Conservation (phyloP, 257 asterid species). For the Lavandula angustifolia region DNA sequence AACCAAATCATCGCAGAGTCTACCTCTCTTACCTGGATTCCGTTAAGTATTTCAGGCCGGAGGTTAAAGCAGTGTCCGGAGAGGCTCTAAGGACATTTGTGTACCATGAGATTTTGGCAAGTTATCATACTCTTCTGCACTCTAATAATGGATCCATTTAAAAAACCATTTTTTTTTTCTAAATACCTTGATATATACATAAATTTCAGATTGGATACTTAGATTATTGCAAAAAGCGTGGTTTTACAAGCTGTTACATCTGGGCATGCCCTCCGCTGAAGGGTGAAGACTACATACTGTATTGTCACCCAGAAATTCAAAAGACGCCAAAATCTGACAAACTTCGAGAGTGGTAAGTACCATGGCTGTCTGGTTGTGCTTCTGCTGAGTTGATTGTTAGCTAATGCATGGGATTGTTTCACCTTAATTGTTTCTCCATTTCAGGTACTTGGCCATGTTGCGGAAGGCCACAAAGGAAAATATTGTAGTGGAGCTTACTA, state of each 20-base stretch:
- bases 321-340: slow-evolving; percentile 98
- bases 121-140: slow-evolving; percentile 31
- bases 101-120: slow-evolving; percentile 96
- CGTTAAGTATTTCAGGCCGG: slow-evolving; percentile 97
- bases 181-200: slow-evolving; percentile 23
- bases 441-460: slow-evolving; percentile 94
- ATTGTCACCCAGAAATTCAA: slow-evolving; percentile 99
- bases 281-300: slow-evolving; percentile 97
- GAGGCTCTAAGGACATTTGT: slow-evolving; percentile 99
- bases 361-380: slow-evolving; percentile 25
- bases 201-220: slow-evolving; percentile 84
- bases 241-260: slow-evolving; percentile 94
- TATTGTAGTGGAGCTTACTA: slow-evolving; percentile 83
- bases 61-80: slow-evolving; percentile 82
- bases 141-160: slow-evolving; percentile 21
- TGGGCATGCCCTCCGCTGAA: slow-evolving; percentile 99
- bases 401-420: slow-evolving; percentile 24
- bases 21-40: slow-evolving; percentile 98
- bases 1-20: slow-evolving; percentile 97
- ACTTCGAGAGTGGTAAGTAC: slow-evolving; percentile 92
- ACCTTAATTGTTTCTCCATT: slow-evolving; percentile 29
- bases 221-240: slow-evolving; percentile 93
- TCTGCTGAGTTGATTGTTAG: slow-evolving; percentile 5
- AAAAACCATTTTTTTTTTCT: background rate
- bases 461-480: slow-evolving; percentile 82